Conservation (phyloP, 2,329 filamentous ascomycete genomes). For the Talaromyces pinophilus region DNA sequence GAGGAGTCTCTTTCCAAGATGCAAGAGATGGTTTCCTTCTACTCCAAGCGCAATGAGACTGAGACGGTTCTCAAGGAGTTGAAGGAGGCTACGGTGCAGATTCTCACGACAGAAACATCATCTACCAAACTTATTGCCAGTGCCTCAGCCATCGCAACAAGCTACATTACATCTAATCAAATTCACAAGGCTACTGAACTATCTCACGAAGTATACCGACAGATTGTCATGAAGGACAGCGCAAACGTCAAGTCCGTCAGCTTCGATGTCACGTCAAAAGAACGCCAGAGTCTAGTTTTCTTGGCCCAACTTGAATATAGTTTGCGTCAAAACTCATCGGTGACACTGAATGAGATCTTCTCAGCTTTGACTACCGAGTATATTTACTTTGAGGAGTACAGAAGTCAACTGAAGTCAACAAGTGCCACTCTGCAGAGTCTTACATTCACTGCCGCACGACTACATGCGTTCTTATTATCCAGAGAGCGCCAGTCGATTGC, state of each 20-base stretch:
- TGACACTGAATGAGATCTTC: slow-evolving; percentile 46
- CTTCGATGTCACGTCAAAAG: slow-evolving; percentile 39
- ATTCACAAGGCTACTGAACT: slow-evolving; percentile 37
- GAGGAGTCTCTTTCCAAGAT: slow-evolving; percentile 42
- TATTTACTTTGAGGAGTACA: slow-evolving; percentile 45
- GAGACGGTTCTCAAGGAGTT: slow-evolving; percentile 37
- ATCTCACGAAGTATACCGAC: slow-evolving; percentile 42
- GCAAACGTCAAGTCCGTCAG: slow-evolving; percentile 29
- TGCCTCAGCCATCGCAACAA: slow-evolving; percentile 40
- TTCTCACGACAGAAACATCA: slow-evolving; percentile 37
- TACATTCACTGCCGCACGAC: slow-evolving; percentile 37
- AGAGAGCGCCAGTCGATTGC: slow-evolving; percentile 31
- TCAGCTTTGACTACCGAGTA: slow-evolving; percentile 48
- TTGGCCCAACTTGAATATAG: slow-evolving; percentile 50
- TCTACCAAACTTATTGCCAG: slow-evolving; percentile 36
- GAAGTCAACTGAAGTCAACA: slow-evolving; percentile 41
- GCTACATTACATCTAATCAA: slow-evolving; percentile 40
- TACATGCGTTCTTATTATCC: slow-evolving; percentile 36
- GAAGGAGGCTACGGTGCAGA: slow-evolving; percentile 36
- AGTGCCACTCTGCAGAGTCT: slow-evolving; percentile 41
- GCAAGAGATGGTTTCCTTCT: slow-evolving; percentile 40
- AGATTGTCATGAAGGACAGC: slow-evolving; percentile 42
- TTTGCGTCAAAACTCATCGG: slow-evolving; percentile 33
- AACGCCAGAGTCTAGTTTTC: slow-evolving; percentile 45
- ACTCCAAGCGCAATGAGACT: slow-evolving; percentile 37